These are phyloP conservation scores for Mortierella sp. DNA, from an alignment of 371 early-diverging fungal genomes.

Conservation along the genomic window DNA sequence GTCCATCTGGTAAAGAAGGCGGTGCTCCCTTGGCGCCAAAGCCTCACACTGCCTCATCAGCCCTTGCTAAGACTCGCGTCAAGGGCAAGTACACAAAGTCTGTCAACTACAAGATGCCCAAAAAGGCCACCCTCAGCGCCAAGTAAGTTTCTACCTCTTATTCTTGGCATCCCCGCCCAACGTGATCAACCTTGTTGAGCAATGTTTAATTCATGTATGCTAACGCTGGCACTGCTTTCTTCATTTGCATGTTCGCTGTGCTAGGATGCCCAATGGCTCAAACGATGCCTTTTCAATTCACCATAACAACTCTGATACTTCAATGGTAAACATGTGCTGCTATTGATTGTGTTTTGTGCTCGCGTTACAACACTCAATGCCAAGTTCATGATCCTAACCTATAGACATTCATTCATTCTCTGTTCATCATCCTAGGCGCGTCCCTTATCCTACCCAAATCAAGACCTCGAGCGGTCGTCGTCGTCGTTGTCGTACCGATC, in stretches of 20 bases:
- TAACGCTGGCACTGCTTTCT: neutral
- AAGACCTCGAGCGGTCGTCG: conserved; percentile 27
- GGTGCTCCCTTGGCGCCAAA: conserved; percentile 11
- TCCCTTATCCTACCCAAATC: conserved; percentile 32
- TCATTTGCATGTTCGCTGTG: neutral
- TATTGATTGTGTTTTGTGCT: neutral
- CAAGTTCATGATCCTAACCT: neutral
- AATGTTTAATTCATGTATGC: neutral
- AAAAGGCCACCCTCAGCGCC: conserved; percentile 22
- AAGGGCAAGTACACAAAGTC: conserved; percentile 56
- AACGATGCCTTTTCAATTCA: neutral
- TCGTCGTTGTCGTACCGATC: conserved; percentile 37
- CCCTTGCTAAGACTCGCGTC: conserved; percentile 41
- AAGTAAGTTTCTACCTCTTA: conserved; percentile 28
- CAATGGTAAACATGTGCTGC: neutral
- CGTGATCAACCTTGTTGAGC: neutral
- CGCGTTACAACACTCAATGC: neutral
- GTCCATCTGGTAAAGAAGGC: conserved; percentile 20
- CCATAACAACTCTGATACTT: neutral
- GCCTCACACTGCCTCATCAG: conserved; percentile 13
- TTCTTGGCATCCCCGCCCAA: neutral
- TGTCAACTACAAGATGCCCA: conserved; percentile 53
- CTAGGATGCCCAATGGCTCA: conserved; percentile 7
- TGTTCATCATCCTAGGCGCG: conserved; percentile 2
- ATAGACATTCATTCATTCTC: neutral